Evolutionary conservation across 2,329 filamentous ascomycete species (phyloP).

Genomic region (Xylariales sp.): DNA sequence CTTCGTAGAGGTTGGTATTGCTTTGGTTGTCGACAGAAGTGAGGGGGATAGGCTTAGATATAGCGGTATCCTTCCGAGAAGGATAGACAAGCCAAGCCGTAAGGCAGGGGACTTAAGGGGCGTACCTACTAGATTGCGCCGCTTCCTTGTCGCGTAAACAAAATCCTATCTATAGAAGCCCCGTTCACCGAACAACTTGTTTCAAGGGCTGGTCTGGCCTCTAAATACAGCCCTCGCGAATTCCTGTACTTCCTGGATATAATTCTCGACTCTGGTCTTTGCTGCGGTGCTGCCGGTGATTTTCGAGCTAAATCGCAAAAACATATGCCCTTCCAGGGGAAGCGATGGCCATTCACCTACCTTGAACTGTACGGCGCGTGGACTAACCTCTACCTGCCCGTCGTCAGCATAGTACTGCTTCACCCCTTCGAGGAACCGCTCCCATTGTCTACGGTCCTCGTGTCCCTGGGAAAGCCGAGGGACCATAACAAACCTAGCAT

Average conservation of each 20-base stretch:
- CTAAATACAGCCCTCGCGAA: constrained; percentile 4
- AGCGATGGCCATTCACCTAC: constrained; percentile 8
- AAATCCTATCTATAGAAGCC: constrained; percentile 12
- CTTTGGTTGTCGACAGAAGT: neutral
- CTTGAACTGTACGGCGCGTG: neutral
- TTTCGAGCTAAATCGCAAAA: constrained; percentile 18
- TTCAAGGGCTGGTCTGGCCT: constrained; percentile 2
- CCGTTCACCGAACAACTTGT: neutral
- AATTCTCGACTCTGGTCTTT: neutral
- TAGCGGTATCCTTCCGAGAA: neutral
- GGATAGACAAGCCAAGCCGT: neutral
- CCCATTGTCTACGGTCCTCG: constrained; percentile 1
- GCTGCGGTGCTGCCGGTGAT: neutral
- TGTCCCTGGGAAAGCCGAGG: constrained; percentile 2
- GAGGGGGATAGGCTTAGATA: neutral
- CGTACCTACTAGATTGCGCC: neutral
- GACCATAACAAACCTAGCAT: constrained; percentile 13
- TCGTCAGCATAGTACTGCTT: constrained; percentile 6
- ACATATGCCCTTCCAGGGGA: constrained; percentile 15
- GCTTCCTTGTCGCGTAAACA: constrained; percentile 5
- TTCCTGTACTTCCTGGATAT: neutral
- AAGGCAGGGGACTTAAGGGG: neutral
- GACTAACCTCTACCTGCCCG: constrained; percentile 1
- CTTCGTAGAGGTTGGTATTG: neutral
- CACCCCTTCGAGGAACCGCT: neutral